phyloP scores from a whole-genome alignment of 2,329 filamentous ascomycete species.

The Cladophialophora bantiana region DNA sequence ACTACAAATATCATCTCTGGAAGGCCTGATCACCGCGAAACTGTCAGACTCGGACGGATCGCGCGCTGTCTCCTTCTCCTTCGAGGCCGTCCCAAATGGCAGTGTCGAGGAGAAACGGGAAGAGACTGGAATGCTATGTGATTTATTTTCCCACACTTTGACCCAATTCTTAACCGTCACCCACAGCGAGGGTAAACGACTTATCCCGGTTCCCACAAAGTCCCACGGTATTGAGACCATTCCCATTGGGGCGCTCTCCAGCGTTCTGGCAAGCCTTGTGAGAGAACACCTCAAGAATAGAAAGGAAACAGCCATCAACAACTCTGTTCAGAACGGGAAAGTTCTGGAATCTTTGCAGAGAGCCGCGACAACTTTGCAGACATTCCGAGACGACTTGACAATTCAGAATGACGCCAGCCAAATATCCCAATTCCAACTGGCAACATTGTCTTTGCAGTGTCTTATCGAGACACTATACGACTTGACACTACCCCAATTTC shows the following conservation, averaged over 20 bases:
- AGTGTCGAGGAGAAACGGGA: background rate
- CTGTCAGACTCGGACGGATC: background rate
- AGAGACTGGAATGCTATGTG: background rate
- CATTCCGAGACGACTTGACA: background rate
- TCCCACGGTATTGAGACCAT: background rate
- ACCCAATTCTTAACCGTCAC: background rate
- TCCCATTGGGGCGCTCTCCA: background rate
- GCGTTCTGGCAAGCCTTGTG: background rate
- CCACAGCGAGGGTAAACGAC: background rate
- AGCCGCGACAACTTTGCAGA: background rate
- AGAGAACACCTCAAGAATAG: background rate
- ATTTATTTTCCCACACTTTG: background rate
- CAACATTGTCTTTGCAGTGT: background rate
- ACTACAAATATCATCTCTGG: background rate
- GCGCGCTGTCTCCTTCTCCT: background rate
- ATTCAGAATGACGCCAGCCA: background rate
- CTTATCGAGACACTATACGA: background rate
- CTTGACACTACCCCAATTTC: background rate
- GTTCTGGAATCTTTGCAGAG: background rate
- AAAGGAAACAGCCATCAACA: background rate
- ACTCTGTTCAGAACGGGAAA: background rate
- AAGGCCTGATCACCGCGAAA: background rate
- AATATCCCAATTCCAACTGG: background rate
- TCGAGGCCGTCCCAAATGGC: background rate
- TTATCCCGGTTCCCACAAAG: background rate